Conservation (phyloP, 2,329 filamentous ascomycete species). For the Fusarium multiceps region DNA sequence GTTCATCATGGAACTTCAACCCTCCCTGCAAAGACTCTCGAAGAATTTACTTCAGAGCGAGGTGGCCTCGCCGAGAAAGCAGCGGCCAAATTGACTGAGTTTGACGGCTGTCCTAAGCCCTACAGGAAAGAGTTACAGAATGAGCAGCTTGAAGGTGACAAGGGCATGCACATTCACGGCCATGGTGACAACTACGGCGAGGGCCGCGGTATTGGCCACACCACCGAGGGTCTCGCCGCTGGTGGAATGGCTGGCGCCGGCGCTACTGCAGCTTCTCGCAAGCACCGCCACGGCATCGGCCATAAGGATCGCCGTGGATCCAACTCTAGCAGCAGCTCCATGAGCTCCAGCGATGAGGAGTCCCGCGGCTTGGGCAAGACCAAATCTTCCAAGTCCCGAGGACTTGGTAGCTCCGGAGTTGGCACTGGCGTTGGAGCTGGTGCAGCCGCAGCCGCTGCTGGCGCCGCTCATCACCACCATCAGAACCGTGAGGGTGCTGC, state of each 20-base stretch:
- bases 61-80: constrained; percentile 65
- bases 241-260: constrained; percentile 28
- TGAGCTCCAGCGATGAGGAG: constrained; percentile 33
- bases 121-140: constrained; percentile 16
- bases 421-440: constrained; percentile 18
- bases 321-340: constrained; percentile 22
- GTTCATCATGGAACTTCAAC: constrained; percentile 73
- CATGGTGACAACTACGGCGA: constrained; percentile 32
- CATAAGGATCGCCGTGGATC: constrained; percentile 27
- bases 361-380: constrained; percentile 29
- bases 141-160: constrained; percentile 31
- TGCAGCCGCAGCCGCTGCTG: constrained; percentile 5
- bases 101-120: constrained; percentile 68
- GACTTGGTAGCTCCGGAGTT: constrained; percentile 12
- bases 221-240: constrained; percentile 20
- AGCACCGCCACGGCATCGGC: constrained; percentile 20
- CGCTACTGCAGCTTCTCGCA: constrained; percentile 16
- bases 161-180: constrained; percentile 31
- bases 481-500: constrained; percentile 11
- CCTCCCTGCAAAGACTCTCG: constrained; percentile 71
- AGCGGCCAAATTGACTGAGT: constrained; percentile 63
- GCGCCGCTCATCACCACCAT: constrained; percentile 28
- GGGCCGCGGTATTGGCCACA: constrained; percentile 9
- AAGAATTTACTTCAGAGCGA: constrained; percentile 64
- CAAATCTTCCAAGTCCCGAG: constrained; percentile 24